Evolutionary conservation across 1,139 yeast genomes (phyloP), one percentile per base, ranked within the genome.

Genomic region (Protomyces lactucae-debilis): DNA sequence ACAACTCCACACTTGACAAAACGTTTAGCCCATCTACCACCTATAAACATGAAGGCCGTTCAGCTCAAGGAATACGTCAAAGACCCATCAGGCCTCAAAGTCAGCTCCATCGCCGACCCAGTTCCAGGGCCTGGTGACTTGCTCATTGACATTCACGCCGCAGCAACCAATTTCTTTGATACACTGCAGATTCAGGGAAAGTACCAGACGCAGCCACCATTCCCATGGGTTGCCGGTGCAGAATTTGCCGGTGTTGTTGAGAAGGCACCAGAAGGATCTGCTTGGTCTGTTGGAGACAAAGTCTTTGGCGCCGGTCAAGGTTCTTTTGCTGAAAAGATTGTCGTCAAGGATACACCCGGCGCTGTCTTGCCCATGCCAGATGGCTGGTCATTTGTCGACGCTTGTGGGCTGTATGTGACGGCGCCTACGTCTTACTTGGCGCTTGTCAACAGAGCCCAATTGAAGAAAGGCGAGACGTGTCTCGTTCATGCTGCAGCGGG

Each of bases 361-460:
- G 52, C 61, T n/a, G 18, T 61, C 28, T 46, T 61, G 46, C 65
- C 65, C 12, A 28, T 61, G 16, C 65, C 65, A 4, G 53, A 14
- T 5, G 65, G 28, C 37, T 61, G 65, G 65, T 37, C 53, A 6
- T 61, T 61, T 28, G 65, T 52, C 14, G 65, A 61, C 28, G 65
- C 65, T 23, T 55, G 59, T 23, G 65, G 65, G 2, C 53, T 61
- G 43, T 61, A 55, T 39, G 56, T 61, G 12, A 61, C 65, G 14
- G 65, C 61, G 23, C 65, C 65, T 51, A 61, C 65, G 5, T 28
- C 51, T 51, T 61, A 81, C 69, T 78, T 83, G 1, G 80, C 80
- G 0, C 74, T 81, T 67, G 81, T 84, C 0, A 83, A 83, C 9
- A 79, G 75, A 71, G 83, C 80, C 69, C 82, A 83, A 8, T 75